Evolutionary conservation across 768 basidiomycete genomes (phyloP).

Genomic region (Antrodiella citrinella): DNA sequence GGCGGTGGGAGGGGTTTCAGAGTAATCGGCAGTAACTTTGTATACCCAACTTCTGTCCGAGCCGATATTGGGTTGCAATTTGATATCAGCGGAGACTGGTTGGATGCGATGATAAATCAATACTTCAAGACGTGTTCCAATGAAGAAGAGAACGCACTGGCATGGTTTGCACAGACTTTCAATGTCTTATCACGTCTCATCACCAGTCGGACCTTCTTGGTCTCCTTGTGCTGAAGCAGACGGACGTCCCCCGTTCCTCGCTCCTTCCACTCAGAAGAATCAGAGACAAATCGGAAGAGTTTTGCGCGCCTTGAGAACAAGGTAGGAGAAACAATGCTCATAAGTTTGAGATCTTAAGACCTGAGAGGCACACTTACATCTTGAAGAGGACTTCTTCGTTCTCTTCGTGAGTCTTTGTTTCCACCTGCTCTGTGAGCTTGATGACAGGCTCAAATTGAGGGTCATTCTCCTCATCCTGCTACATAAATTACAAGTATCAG

Average conservation of each 20-base stretch:
- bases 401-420: slow-evolving; percentile 92
- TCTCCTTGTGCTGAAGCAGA: slow-evolving; percentile 82
- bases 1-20: slow-evolving; percentile 80
- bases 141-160: slow-evolving; percentile 46
- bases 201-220: slow-evolving; percentile 88
- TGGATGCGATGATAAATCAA: slow-evolving; percentile 1
- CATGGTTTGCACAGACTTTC: slow-evolving; percentile 98
- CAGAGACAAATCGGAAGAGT: slow-evolving; percentile 87
- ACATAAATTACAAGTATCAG: too few species aligned
- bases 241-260: slow-evolving; percentile 94
- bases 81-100: slow-evolving; percentile 83
- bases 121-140: too few species aligned
- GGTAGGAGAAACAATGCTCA: neutral
- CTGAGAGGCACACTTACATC: slow-evolving; percentile 58
- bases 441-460: slow-evolving; percentile 94
- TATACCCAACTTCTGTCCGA: slow-evolving; percentile 99
- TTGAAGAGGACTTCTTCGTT: slow-evolving; percentile 92
- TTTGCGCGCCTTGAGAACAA: slow-evolving; percentile 76
- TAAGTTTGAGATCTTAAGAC: slow-evolving; percentile 8
- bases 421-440: slow-evolving; percentile 92
- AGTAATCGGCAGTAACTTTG: slow-evolving; percentile 93
- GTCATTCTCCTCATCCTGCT: slow-evolving; percentile 71
- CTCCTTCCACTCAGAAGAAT: slow-evolving; percentile 92
- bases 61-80: slow-evolving; percentile 93
- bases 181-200: slow-evolving; percentile 99